Conservation (phyloP, 495 filamentous ascomycete genomes). For the Penicillium atrosanguineum region DNA sequence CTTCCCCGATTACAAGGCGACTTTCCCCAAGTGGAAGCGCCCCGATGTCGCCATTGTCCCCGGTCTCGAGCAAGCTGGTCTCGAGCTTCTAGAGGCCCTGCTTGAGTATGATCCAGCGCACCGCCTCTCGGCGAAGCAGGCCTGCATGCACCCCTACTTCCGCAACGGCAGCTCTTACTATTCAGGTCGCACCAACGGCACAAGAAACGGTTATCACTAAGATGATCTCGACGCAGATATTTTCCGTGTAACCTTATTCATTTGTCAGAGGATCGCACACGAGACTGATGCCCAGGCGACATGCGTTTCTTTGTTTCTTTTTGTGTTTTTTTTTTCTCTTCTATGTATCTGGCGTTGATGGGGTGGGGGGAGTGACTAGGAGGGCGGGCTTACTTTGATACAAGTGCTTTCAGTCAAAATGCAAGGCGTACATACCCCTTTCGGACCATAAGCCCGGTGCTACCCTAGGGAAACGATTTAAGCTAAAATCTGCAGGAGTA, state of each 20-base stretch:
- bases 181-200: slow-evolving; percentile 38
- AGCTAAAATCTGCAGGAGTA: background rate
- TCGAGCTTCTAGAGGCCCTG: slow-evolving; percentile 85
- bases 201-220: slow-evolving; percentile 43
- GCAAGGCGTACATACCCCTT: slow-evolving; percentile 37
- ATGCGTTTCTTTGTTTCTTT: slow-evolving; percentile 12
- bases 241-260: slow-evolving; percentile 23
- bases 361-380: slow-evolving; percentile 38
- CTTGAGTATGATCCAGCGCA: slow-evolving; percentile 93
- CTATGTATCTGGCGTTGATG: slow-evolving; percentile 39
- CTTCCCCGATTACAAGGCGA: slow-evolving; percentile 95
- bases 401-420: slow-evolving; percentile 31
- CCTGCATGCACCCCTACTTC: slow-evolving; percentile 91
- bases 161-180: slow-evolving; percentile 60
- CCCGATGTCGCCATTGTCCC: slow-evolving; percentile 60
- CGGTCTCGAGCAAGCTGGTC: slow-evolving; percentile 68
- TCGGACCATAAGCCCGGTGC: slow-evolving; percentile 1
- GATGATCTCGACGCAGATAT: slow-evolving; percentile 3
- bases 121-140: slow-evolving; percentile 93
- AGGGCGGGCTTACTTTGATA: slow-evolving; percentile 32
- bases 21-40: slow-evolving; percentile 93
- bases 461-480: background rate
- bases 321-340: slow-evolving; percentile 17
- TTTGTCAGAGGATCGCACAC: slow-evolving; percentile 7
- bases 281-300: slow-evolving; percentile 4